Evolutionary conservation across 345 rosid species (phyloP), one percentile per base, ranked within the genome.

Genomic region (Lagerstroemia speciosa): DNA sequence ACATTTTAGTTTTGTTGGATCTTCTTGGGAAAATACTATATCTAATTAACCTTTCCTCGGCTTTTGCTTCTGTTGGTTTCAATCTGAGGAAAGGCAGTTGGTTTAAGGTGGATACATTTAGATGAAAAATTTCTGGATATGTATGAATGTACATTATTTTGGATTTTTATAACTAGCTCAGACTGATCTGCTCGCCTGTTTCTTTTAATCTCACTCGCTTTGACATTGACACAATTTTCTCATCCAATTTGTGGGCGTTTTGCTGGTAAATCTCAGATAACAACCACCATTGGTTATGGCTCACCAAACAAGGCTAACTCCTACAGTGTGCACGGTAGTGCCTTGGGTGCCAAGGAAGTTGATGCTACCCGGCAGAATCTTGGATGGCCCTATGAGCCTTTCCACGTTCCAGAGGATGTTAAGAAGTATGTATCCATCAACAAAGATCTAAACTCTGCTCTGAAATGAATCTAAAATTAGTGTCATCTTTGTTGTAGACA

Each of bases 311-410:
- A 92, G 82, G 80, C 99, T 33, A 95, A 92, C 81, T 79, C 90
- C 62, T 90, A 95, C 80, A 90, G 97, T 74, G 99, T 92, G 37
- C 99, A 95, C 60, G 99, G 99, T 29, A 85, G 91, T 78, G 99
- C 99, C 67, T 77, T 95, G 67, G 99, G 99, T 31, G 82, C 96
- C 81, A 95, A 92, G 80, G 99, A 95, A 90, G 99, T 95, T 22
- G 99, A 92, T 67, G 99, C 99, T 75, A 95, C 99, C 17, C 90
- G 99, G 83, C 70, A 84, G 77, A 95, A 95, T 86, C 98, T 95
- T 45, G 96, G 85, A 69, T 95, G 99, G 99, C 89, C 97, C 15
- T 72, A 73, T 50, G 96, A 87, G 81, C 97, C 99, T 27, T 88
- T 95, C 88, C 91, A 88, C 67, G 99, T 95, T 40, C 99, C 98